phyloP scores from a whole-genome alignment of 768 basidiomycete genomes.

The Heimioporus sp. region DNA sequence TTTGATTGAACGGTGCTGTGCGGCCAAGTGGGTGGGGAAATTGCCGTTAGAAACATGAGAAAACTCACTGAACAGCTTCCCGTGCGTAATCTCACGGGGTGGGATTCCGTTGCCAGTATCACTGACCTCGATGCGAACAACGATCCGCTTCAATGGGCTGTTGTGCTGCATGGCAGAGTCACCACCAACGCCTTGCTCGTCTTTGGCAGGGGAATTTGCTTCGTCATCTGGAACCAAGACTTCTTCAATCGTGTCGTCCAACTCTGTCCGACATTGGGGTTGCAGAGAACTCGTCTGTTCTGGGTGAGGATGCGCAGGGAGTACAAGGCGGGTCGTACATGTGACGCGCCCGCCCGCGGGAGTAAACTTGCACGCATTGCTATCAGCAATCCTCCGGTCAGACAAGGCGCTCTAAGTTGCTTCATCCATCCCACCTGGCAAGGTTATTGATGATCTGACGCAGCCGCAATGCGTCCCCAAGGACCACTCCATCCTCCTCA shows the following conservation, averaged over 20 bases:
- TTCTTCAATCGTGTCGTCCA: slow-evolving; percentile 24
- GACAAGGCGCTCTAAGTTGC: not conserved
- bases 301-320: slow-evolving; percentile 23
- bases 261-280: not conserved
- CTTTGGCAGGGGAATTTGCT: slow-evolving; percentile 18
- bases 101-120: slow-evolving; percentile 72
- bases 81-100: slow-evolving; percentile 64
- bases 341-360: slow-evolving; percentile 64
- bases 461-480: slow-evolving; percentile 80
- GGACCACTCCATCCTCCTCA: slow-evolving; percentile 63
- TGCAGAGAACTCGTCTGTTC: slow-evolving; percentile 6
- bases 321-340: slow-evolving; percentile 63
- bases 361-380: slow-evolving; percentile 82
- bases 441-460: slow-evolving; percentile 84
- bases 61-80: slow-evolving; percentile 66
- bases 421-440: slow-evolving; percentile 48
- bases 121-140: slow-evolving; percentile 81
- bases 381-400: slow-evolving; percentile 19
- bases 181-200: not conserved
- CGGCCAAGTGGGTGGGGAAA: slow-evolving; percentile 1
- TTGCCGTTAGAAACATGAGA: not conserved
- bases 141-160: slow-evolving; percentile 53
- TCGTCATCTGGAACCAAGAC: slow-evolving; percentile 33
- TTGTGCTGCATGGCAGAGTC: not conserved
- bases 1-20: slow-evolving; percentile 73